Base-by-base conservation (phyloP, 768 basidiomycete genomes). In the Bullera alba region DNA sequence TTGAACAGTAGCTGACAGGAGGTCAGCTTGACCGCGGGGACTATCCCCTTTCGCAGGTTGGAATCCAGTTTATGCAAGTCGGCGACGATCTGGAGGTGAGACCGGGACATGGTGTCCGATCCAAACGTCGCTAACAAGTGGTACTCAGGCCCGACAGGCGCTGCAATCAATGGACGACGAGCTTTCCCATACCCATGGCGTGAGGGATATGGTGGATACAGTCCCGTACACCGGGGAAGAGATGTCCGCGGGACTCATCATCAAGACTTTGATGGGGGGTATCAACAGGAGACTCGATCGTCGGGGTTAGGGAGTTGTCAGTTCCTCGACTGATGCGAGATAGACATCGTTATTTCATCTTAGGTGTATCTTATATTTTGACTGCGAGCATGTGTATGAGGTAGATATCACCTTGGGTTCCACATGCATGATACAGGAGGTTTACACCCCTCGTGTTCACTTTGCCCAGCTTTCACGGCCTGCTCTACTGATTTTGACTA, bases 11-110 rank as follows among this genome's bases (percentile, higher is more conserved):
- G 27, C 42, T 47, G 21, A 42, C 50, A 48, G n/a, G 28, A 50
- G 8, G 34, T 2, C 36, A 50, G 45, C 75, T 85, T 2, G 82
- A 84, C 52, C 71, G 69, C 3, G 75, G 76, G 1, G 67, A 78
- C 38, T 78, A 76, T 57, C 80, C 81, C 0, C 70, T 80, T 8
- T 70, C 75, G 7, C 83, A 83, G 74, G 78, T 83, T 6, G 82
- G 83, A 0, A 78, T 85, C 25, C 83, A 84, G 56, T 84, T 87
- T 44, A 78, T 87, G 1, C 85, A 84, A 78, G 74, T 84, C 16
- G 85, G 83, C 65, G 58, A 74, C 34, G 64, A 72, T 36, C 23
- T 47, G 0, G 63, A 67, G 38, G 65, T 66, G 26, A 59, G 64
- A 38, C 29, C 57, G 44, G 35, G 8, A 8, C 12, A 37, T 32